A percentile compares a stretch with the other conserved stretches of the same genome.
Conservation (phyloP, 371 early-diverging fungal species). For the Rhizopus arrhizus region DNA sequence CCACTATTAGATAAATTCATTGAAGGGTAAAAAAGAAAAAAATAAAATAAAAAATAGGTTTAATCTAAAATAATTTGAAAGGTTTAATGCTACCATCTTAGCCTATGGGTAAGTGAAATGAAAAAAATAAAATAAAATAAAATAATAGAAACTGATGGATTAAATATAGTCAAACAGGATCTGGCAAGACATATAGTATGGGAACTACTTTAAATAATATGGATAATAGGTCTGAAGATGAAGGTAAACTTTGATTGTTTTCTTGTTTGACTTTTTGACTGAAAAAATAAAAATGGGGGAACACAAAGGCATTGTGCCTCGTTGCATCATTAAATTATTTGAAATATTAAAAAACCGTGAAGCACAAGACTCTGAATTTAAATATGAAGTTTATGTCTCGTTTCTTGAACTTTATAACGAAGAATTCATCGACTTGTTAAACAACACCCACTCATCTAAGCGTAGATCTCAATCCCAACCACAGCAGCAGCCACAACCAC, state of each 20-base stretch:
- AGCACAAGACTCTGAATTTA: constrained; percentile 42
- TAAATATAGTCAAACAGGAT: constrained; percentile 75
- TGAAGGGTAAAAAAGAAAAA: constrained; percentile 76
- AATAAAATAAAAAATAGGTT: neutral
- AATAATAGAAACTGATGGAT: too few relatives aligned
- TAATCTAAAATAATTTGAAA: constrained; percentile 10
- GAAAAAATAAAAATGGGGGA: too few relatives aligned
- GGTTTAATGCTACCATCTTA: constrained; percentile 89
- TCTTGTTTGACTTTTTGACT: too few relatives aligned
- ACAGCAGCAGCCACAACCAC: too few relatives aligned
- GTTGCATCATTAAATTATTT: constrained; percentile 77
- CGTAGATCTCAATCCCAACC: neutral
- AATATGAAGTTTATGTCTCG: constrained; percentile 55
- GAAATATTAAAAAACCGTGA: constrained; percentile 36
- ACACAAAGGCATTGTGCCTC: constrained; percentile 81
- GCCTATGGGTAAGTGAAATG: constrained; percentile 84
- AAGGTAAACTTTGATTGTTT: constrained; percentile 22
- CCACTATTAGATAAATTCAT: constrained; percentile 82
- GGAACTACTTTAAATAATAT: constrained; percentile 64
- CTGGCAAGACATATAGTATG: constrained; percentile 99
- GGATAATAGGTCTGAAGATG: constrained; percentile 25
- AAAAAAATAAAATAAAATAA: constrained; percentile 80
- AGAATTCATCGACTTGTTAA: constrained; percentile 81
- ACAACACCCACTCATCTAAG: constrained; percentile 16
- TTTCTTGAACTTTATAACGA: constrained; percentile 98